Evolutionary conservation across 768 basidiomycete species (phyloP), one percentile per base, ranked within the genome.

Genomic region (Leccinum subgranulosum): DNA sequence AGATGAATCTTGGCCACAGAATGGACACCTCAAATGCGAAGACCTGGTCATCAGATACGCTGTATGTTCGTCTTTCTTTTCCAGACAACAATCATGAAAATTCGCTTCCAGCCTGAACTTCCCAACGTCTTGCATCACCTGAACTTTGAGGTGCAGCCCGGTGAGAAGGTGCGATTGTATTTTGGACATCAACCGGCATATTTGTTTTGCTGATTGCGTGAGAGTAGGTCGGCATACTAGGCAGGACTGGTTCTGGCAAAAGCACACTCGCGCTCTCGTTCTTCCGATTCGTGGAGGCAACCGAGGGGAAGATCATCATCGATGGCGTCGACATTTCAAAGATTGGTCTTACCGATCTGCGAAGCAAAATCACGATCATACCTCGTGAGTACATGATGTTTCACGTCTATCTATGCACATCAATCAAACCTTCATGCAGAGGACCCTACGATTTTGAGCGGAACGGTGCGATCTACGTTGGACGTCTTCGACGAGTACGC

Each of bases 221-320:
- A 39, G 31, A 62, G 12, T 49, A 87, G 86, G 69, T 90, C 53
- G 88, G 88, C 21, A 85, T 89, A 55, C 75, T 89, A 1, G 88
- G 87, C 47, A 76, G 87, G 57, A 89, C 87, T 1, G 73, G 85
- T 17, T 85, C 84, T 8, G 90, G 90, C 33, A 92, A 92, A 75
- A 88, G 87, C 63, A 92, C 90, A 2, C 77, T 90, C 12, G 91
- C 91, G 0, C 76, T 94, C 12, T 88, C 88, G 8, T 90, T 94
- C 75, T 93, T 95, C 83, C 83, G 90, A 23, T 91, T 93, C 67
- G 91, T 95, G n/a, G 92, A 95, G 66, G 85, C 92, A 1, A 84
- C 84, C 0, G 79, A 86, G 63, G 92, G 92, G 6, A 77, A 77
- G 7, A 93, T 94, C 53, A 46, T 83, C 4, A 78, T 95, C 36